Conservation (phyloP, 768 basidiomycete species). For the Daedaleopsis nitida region DNA sequence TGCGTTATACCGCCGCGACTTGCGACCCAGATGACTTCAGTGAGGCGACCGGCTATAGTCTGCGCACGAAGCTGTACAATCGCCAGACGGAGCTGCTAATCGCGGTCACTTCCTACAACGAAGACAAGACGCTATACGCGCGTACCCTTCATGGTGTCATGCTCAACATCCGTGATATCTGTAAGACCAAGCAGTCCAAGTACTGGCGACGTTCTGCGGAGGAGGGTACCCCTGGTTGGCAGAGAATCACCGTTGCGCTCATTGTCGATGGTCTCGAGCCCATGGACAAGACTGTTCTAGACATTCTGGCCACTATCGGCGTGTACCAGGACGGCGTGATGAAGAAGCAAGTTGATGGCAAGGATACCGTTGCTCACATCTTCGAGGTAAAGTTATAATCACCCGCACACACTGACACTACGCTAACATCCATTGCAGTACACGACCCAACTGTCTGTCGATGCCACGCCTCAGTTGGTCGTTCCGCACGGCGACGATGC, state of each 20-base stretch:
- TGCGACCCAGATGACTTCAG: slow-evolving; percentile 89
- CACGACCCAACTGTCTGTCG: slow-evolving; percentile 94
- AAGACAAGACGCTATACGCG: slow-evolving; percentile 89
- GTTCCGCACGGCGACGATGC: slow-evolving; percentile 88
- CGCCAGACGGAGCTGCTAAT: slow-evolving; percentile 93
- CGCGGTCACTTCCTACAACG: slow-evolving; percentile 92
- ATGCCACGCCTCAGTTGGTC: slow-evolving; percentile 86
- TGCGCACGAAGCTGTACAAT: slow-evolving; percentile 83
- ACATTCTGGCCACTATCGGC: slow-evolving; percentile 86
- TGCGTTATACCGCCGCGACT: slow-evolving; percentile 93
- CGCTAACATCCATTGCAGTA: slow-evolving; percentile 55
- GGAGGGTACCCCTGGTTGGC: slow-evolving; percentile 87
- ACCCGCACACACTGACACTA: background rate
- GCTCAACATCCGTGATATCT: slow-evolving; percentile 97
- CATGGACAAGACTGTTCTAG: slow-evolving; percentile 94
- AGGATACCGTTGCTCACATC: slow-evolving; percentile 90
- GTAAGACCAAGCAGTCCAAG: slow-evolving; percentile 93
- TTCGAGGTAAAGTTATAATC: slow-evolving; percentile 67
- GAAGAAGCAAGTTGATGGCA: slow-evolving; percentile 89
- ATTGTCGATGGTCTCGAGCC: slow-evolving; percentile 92
- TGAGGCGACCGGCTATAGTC: slow-evolving; percentile 77
- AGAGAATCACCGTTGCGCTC: slow-evolving; percentile 86
- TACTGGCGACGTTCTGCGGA: slow-evolving; percentile 85
- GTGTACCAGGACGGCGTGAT: slow-evolving; percentile 95
- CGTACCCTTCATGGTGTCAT: slow-evolving; percentile 94